Evolutionary conservation across 345 rosid species (phyloP), one percentile per base, ranked within the genome.

Genomic region (Mangifera indica): DNA sequence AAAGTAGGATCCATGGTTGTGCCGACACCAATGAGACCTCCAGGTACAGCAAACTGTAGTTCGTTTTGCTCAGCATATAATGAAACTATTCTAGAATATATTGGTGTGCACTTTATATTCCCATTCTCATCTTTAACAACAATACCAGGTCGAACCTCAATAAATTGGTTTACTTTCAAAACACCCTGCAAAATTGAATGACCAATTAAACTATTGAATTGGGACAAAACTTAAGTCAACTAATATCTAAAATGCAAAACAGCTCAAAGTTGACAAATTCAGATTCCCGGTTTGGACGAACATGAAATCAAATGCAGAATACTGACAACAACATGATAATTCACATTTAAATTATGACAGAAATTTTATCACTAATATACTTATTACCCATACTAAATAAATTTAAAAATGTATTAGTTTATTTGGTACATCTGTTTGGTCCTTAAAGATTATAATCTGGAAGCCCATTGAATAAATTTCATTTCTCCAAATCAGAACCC

Each of bases 1-100:
- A 95, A 85, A 22, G 97, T 92, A 40, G 98, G 99, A 80, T 95
- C 99, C 98, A 95, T 89, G 24, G 99, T 95, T 54, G 99, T 89
- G 49, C 99, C 99, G 52, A 95, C 99, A 66, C 99, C 98, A 67
- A 90, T 95, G 5, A 92, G 85, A 78, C 98, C 98, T 77, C 98
- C 98, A 7, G 99, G 99, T 63, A 95, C 99, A 0, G 99, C 99
- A 86, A 86, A 95, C 76, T 95, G 98, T 46, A 95, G 92, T 80
- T 90, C 97, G 57, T 95, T 95, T 75, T 92, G 98, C 77, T 92
- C 99, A 1, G 99, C 98, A 57, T 77, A 92, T 5, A 95, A 69
- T 45, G 97, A 89, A 13, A 89, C 89, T 29, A 92, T 90, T 76
- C 98, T 89, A 4, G 97, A 90, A 76, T 87, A 92, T 67, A 95